These are phyloP conservation scores for Rubus parviflorus DNA, from an alignment of 306 rosid genomes.

Conservation along the genomic window DNA sequence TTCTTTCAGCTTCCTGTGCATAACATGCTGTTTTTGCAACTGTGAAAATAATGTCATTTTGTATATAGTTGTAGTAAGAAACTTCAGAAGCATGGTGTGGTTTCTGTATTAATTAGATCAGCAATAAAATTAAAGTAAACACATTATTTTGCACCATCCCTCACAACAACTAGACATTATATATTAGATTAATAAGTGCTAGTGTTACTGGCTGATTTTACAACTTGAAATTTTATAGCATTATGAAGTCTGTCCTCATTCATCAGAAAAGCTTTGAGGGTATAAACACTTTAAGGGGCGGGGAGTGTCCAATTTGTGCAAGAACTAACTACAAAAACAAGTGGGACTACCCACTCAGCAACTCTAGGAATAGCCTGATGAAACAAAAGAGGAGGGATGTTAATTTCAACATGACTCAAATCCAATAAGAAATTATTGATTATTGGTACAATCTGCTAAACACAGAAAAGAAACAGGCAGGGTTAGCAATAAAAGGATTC, in stretches of 20 bases:
- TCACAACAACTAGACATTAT: not conserved
- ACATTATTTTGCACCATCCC: not conserved
- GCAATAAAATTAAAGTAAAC: conserved; percentile 26
- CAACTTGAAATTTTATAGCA: not conserved
- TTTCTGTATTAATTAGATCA: not conserved
- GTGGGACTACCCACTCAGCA: not conserved
- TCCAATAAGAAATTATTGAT: not conserved
- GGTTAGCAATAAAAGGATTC: too few relatives aligned
- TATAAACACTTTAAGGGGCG: not conserved
- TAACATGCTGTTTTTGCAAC: not conserved
- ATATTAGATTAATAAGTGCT: not conserved
- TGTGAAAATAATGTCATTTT: not conserved
- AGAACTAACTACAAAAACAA: not conserved
- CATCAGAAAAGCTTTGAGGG: not conserved
- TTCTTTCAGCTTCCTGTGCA: not conserved
- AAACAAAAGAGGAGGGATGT: not conserved
- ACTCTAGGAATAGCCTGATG: not conserved
- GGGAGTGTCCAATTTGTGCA: not conserved
- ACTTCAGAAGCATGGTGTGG: not conserved
- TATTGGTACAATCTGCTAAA: too few relatives aligned
- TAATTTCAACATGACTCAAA: not conserved
- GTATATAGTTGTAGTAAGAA: not conserved
- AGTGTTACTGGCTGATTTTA: not conserved
- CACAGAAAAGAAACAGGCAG: not conserved
- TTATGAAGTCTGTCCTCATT: not conserved